Base-by-base conservation (phyloP, 495 filamentous ascomycete genomes). In the Hyaloscypha variabilis region DNA sequence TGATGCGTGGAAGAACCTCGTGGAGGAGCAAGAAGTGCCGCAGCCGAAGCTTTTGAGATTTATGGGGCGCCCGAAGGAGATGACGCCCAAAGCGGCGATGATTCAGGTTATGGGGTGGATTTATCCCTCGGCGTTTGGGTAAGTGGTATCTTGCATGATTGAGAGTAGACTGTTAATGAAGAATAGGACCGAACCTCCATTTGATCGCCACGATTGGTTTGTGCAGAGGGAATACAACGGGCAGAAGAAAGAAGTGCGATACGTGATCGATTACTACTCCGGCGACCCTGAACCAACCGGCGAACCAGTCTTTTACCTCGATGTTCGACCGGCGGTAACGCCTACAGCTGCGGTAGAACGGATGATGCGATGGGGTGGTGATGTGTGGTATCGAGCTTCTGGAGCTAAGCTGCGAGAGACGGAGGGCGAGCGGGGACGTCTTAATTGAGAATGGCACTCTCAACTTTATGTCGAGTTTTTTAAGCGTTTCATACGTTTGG, bases 181-280 rank as follows among this genome's bases (percentile, higher is more conserved):
- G 29, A 4, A 50, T 66, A 92, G 88, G 14, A 85, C 87, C 11
- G 88, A 90, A 25, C 91, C 92, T 30, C 95, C 95, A n/a, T 99
- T 99, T 71, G 95, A 99, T 77, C 87, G 95, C 60, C 95, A 99
- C 72, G 95, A 99, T 74, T 99, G 95, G 95, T 98, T 88, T 72
- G 90, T 99, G 28, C 82, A 88, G 69, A 85, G 95, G 51, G 80
- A 85, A 25, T 76, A 82, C 21, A 77, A 87, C n/a, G 83, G 85
- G 6, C 30, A 83, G 67, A 75, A 73, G 63, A 88, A 86, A 73
- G 92, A 97, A 81, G 82, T 97, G 52, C 85, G 95, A 65, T 99
- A 99, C 74, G 90, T 99, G 58, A 99, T 99, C 71, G 95, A 99
- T 73, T 99, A 98, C 76, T 99, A 99, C 77, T 89, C 89, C 8